Evolutionary conservation across 306 rosid genomes (phyloP).

Genomic region (Fragaria nilgerrensis): DNA sequence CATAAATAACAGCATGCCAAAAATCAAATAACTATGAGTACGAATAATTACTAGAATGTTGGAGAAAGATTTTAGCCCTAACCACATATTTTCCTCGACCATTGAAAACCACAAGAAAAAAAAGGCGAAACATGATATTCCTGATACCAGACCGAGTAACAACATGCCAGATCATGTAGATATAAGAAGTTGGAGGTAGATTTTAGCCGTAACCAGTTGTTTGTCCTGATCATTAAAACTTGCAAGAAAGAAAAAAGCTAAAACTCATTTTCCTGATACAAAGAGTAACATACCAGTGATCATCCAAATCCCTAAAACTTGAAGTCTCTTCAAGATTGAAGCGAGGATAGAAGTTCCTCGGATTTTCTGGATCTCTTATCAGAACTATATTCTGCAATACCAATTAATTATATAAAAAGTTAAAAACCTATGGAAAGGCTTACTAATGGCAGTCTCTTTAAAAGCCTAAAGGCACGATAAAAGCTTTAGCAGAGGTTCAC

Average conservation of each 20-base stretch:
- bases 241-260: neutral
- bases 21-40: neutral
- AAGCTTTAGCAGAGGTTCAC: slow-evolving; percentile 3
- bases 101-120: neutral
- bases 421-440: slow-evolving; percentile 13
- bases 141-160: slow-evolving; percentile 3
- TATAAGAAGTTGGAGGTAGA: neutral
- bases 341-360: slow-evolving; percentile 82
- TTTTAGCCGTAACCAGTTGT: neutral
- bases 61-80: neutral
- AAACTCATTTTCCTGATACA: neutral
- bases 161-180: neutral
- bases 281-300: slow-evolving; percentile 55
- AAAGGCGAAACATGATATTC: neutral
- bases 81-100: slow-evolving; percentile 6
- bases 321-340: slow-evolving; percentile 92
- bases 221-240: neutral
- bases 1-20: neutral
- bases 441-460: slow-evolving; percentile 5
- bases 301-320: slow-evolving; percentile 83
- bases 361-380: slow-evolving; percentile 79
- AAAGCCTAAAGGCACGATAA: neutral
- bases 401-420: slow-evolving; percentile 24
- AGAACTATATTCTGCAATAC: slow-evolving; percentile 82
- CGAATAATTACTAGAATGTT: neutral